Evolutionary conservation across 2,329 filamentous ascomycete species (phyloP).

Genomic region (Teratosphaeria pseudoeucalypti): DNA sequence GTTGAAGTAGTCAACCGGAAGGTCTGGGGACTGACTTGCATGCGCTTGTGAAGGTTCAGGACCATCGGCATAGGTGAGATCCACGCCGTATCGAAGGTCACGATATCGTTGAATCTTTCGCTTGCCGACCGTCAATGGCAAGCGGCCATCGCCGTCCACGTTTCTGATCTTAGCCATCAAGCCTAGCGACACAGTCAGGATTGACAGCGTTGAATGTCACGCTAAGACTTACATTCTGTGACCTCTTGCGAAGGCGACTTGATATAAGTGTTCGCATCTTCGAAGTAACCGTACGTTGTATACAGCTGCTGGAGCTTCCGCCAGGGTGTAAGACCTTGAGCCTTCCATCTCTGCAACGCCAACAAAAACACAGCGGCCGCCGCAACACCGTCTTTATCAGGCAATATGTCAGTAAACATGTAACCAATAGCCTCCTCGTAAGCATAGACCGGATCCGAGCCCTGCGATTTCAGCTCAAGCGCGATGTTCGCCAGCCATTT

Average conservation of each 20-base stretch:
- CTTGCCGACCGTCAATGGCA: slow-evolving; percentile 19
- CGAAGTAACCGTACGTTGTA: slow-evolving; percentile 45
- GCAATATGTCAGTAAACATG: slow-evolving; percentile 53
- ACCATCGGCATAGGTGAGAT: slow-evolving; percentile 44
- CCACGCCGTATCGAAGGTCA: slow-evolving; percentile 51
- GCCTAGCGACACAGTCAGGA: background rate
- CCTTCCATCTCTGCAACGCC: slow-evolving; percentile 42
- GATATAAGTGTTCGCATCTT: slow-evolving; percentile 55
- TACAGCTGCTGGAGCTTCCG: slow-evolving; percentile 23
- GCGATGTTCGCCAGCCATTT: slow-evolving; percentile 58
- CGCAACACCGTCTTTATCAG: slow-evolving; percentile 56
- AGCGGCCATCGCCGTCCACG: background rate
- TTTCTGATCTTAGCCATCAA: background rate
- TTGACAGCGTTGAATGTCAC: background rate
- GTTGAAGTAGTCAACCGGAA: slow-evolving; percentile 46
- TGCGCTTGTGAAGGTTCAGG: background rate
- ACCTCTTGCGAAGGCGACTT: slow-evolving; percentile 44
- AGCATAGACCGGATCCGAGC: slow-evolving; percentile 45
- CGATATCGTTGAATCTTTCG: slow-evolving; percentile 49
- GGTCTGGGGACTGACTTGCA: slow-evolving; percentile 30
- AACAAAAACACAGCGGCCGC: slow-evolving; percentile 50
- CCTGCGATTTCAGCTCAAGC: slow-evolving; percentile 38
- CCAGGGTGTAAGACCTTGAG: slow-evolving; percentile 46
- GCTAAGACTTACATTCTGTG: slow-evolving; percentile 29
- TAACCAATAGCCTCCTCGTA: slow-evolving; percentile 59